phyloP scores from a whole-genome alignment of 2,329 filamentous ascomycete species.

The Aspergillus bombycis region DNA sequence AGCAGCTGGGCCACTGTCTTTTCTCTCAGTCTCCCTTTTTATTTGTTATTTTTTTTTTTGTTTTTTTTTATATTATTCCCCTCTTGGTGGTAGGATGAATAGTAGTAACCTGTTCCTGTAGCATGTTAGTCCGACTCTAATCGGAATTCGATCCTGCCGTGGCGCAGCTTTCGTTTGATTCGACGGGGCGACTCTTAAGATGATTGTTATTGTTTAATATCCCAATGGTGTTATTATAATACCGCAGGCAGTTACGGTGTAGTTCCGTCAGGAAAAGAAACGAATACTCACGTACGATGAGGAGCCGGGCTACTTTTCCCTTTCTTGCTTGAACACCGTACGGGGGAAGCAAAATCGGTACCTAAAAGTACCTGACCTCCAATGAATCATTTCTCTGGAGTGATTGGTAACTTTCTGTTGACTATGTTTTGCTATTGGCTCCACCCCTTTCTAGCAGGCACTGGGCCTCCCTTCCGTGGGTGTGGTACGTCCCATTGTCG shows the following conservation, averaged over 20 bases:
- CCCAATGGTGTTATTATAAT: background rate
- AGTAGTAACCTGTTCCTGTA: background rate
- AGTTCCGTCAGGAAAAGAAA: conserved; percentile 8
- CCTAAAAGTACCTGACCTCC: conserved; percentile 5
- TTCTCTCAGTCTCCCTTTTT: conserved; percentile 14
- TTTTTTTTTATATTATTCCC: conserved; percentile 22
- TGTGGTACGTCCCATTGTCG: conserved; percentile 12
- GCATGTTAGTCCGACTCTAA: conserved; percentile 6
- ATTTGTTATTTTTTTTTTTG: conserved; percentile 9
- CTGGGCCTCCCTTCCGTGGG: conserved; percentile 19
- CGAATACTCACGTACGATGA: conserved; percentile 8
- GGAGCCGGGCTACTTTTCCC: conserved; percentile 15
- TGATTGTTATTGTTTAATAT: background rate
- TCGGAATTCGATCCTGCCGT: conserved; percentile 19
- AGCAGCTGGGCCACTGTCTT: conserved; percentile 19
- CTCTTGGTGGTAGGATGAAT: conserved; percentile 10
- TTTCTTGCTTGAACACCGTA: conserved; percentile 2
- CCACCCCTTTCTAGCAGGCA: conserved; percentile 24
- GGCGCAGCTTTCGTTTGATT: conserved; percentile 15
- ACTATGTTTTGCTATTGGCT: conserved; percentile 23
- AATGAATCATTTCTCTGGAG: conserved; percentile 10
- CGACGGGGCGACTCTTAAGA: conserved; percentile 8
- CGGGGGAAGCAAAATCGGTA: background rate
- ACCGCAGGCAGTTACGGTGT: background rate
- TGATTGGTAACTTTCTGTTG: conserved; percentile 15